Evolutionary conservation across 1,284 basidiomycete species (phyloP).

Genomic region (Phellinidium pouzarii): DNA sequence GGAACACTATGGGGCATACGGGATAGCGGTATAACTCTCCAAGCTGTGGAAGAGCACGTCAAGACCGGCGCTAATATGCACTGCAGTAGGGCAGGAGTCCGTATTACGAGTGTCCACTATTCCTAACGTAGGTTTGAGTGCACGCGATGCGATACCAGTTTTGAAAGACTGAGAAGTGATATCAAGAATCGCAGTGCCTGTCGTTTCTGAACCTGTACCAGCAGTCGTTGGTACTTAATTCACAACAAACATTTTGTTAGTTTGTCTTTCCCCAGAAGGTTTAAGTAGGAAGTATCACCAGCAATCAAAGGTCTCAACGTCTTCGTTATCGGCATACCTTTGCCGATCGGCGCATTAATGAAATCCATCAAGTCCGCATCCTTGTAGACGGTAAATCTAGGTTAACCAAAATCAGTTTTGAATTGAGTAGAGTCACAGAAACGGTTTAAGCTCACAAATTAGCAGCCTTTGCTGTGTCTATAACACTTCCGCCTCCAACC

Average conservation of each 20-base stretch:
- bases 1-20: slow-evolving; percentile 40
- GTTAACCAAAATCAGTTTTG: slow-evolving; percentile 1
- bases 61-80: slow-evolving; percentile 88
- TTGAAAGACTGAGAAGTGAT: slow-evolving; percentile 89
- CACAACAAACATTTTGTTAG: neutral
- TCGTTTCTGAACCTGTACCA: slow-evolving; percentile 96
- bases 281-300: slow-evolving; percentile 30
- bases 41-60: slow-evolving; percentile 94
- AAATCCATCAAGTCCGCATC: slow-evolving; percentile 92
- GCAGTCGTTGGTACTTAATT: slow-evolving; percentile 86
- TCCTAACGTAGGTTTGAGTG: slow-evolving; percentile 86
- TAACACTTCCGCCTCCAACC: slow-evolving; percentile 92
- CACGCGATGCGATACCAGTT: slow-evolving; percentile 91
- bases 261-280: neutral
- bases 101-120: slow-evolving; percentile 85
- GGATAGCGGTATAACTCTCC: slow-evolving; percentile 89
- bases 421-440: slow-evolving; percentile 8
- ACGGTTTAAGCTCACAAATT: slow-evolving; percentile 79
- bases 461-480: slow-evolving; percentile 92
- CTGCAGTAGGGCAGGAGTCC: slow-evolving; percentile 74
- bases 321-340: slow-evolving; percentile 79
- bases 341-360: slow-evolving; percentile 94
- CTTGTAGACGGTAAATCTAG: slow-evolving; percentile 79
- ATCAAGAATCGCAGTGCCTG: slow-evolving; percentile 95
- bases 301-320: slow-evolving; percentile 83